These are phyloP conservation scores for Hypoxylon sp. DNA, from an alignment of 2,329 filamentous ascomycete genomes.

Conservation along the genomic window DNA sequence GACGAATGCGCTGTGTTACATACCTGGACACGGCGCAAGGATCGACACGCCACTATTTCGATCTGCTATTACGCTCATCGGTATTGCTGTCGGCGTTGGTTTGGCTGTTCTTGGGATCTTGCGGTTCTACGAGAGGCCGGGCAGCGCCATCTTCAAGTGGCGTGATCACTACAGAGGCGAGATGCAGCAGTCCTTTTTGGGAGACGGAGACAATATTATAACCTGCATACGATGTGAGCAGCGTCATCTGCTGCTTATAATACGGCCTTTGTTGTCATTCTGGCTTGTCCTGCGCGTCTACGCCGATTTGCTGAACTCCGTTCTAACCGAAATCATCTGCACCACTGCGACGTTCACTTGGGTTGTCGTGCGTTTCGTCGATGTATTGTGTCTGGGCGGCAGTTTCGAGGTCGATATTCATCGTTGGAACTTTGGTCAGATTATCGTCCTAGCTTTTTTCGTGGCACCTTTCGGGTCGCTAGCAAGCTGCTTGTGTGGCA, in stretches of 20 bases:
- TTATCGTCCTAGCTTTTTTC: slow-evolving; percentile 44
- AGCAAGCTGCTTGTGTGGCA: slow-evolving; percentile 33
- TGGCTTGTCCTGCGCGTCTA: slow-evolving; percentile 50
- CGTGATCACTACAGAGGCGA: slow-evolving; percentile 46
- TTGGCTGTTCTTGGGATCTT: slow-evolving; percentile 34
- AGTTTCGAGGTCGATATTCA: slow-evolving; percentile 25
- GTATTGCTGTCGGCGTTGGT: slow-evolving; percentile 31
- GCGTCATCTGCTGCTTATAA: slow-evolving; percentile 46
- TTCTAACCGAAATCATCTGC: slow-evolving; percentile 45
- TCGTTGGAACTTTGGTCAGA: slow-evolving; percentile 45
- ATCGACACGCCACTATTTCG: slow-evolving; percentile 37
- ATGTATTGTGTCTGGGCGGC: slow-evolving; percentile 39
- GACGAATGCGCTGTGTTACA: slow-evolving; percentile 47
- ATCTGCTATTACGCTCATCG: slow-evolving; percentile 34
- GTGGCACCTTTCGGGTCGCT: slow-evolving; percentile 41
- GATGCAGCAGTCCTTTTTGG: slow-evolving; percentile 42
- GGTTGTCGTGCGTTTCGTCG: slow-evolving; percentile 44
- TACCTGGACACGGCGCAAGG: slow-evolving; percentile 38
- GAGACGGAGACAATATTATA: slow-evolving; percentile 39
- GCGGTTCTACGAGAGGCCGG: slow-evolving; percentile 41
- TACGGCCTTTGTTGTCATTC: slow-evolving; percentile 47
- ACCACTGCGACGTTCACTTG: slow-evolving; percentile 41
- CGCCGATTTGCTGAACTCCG: slow-evolving; percentile 47
- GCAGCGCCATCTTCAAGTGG: slow-evolving; percentile 46
- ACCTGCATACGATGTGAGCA: slow-evolving; percentile 51